Percentiles rank a stretch among this genome's conserved stretches.
phyloP scores from a whole-genome alignment of 2,329 filamentous ascomycete genomes.

The Colletotrichum noveboracense region DNA sequence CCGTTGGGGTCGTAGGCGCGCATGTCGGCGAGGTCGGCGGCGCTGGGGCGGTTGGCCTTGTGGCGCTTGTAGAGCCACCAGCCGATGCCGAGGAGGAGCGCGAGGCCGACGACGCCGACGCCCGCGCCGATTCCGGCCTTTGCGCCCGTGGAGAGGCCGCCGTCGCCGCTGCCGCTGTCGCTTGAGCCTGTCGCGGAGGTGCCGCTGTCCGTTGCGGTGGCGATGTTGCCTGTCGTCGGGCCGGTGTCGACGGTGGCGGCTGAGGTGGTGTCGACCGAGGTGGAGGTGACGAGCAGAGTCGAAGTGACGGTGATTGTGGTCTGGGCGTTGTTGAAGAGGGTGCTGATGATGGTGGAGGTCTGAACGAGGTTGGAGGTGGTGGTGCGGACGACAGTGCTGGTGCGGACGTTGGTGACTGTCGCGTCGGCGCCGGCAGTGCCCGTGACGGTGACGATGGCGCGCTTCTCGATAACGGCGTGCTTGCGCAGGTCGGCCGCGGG shows the following conservation, averaged over 20 bases:
- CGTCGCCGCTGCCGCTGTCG: constrained; percentile 12
- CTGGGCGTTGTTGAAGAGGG: constrained; percentile 33
- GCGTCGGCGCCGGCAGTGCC: constrained; percentile 32
- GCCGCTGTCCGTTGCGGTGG: constrained; percentile 17
- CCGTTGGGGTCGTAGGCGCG: constrained; percentile 45
- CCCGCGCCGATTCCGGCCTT: constrained; percentile 50
- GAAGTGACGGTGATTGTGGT: constrained; percentile 44
- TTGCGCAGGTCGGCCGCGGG: constrained; percentile 23
- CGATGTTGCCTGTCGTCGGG: constrained; percentile 28
- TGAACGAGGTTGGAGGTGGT: constrained; percentile 30
- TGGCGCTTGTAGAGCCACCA: constrained; percentile 25
- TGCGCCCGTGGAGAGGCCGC: constrained; percentile 44
- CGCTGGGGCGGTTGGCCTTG: constrained; percentile 17
- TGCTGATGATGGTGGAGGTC: constrained; percentile 27
- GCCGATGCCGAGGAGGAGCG: constrained; percentile 21
- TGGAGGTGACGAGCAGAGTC: constrained; percentile 39
- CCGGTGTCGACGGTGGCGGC: constrained; percentile 27
- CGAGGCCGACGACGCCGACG: constrained; percentile 39
- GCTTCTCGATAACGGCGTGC: constrained; percentile 34
- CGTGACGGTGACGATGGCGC: constrained; percentile 39
- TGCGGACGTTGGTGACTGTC: constrained; percentile 1
- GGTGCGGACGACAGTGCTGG: constrained; percentile 30
- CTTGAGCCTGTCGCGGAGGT: not conserved
- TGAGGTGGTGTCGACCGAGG: constrained; percentile 33
- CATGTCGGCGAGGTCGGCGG: constrained; percentile 22